phyloP scores from a whole-genome alignment of 768 basidiomycete genomes.

The Pseudohyphozyma bogoriensis region DNA sequence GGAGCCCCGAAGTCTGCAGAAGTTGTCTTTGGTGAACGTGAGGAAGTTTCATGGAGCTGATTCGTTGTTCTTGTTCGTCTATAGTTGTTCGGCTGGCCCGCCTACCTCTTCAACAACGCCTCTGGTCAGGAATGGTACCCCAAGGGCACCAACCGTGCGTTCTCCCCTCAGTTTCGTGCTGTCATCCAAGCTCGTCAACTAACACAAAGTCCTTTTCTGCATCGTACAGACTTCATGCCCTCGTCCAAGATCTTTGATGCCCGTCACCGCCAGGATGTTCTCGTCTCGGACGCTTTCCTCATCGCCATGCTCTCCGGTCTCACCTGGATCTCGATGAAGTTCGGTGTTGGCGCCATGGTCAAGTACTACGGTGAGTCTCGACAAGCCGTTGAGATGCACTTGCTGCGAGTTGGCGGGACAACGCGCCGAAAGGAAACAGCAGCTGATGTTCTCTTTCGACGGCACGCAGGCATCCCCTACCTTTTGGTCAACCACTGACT shows the following conservation, averaged over 20 bases:
- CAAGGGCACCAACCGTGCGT: slow-evolving; percentile 63
- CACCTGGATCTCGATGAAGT: slow-evolving; percentile 46
- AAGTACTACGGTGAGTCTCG: slow-evolving; percentile 62
- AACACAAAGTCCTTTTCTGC: slow-evolving; percentile 30
- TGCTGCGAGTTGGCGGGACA: slow-evolving; percentile 19
- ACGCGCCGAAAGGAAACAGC: too few relatives aligned
- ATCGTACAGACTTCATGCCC: slow-evolving; percentile 60
- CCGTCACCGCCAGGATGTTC: slow-evolving; percentile 62
- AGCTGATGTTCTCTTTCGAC: too few relatives aligned
- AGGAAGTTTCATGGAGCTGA: slow-evolving; percentile 31
- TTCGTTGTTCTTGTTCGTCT: slow-evolving; percentile 59
- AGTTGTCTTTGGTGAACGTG: slow-evolving; percentile 38
- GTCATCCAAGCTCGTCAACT: slow-evolving; percentile 53
- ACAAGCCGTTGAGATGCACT: too few relatives aligned
- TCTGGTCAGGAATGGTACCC: slow-evolving; percentile 80
- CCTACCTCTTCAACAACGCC: slow-evolving; percentile 67
- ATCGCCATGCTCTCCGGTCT: slow-evolving; percentile 58
- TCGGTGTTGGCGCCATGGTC: slow-evolving; percentile 59
- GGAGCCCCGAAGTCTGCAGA: slow-evolving; percentile 37
- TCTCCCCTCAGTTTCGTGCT: slow-evolving; percentile 48
- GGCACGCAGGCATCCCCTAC: too few relatives aligned
- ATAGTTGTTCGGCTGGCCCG: slow-evolving; percentile 51
- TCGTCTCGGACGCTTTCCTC: slow-evolving; percentile 75
- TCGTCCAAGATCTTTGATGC: slow-evolving; percentile 68
- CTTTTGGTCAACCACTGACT: slow-evolving; percentile 42